These are phyloP conservation scores for Penicillium flavigenum DNA, from an alignment of 495 filamentous ascomycete genomes.

Conservation along the genomic window DNA sequence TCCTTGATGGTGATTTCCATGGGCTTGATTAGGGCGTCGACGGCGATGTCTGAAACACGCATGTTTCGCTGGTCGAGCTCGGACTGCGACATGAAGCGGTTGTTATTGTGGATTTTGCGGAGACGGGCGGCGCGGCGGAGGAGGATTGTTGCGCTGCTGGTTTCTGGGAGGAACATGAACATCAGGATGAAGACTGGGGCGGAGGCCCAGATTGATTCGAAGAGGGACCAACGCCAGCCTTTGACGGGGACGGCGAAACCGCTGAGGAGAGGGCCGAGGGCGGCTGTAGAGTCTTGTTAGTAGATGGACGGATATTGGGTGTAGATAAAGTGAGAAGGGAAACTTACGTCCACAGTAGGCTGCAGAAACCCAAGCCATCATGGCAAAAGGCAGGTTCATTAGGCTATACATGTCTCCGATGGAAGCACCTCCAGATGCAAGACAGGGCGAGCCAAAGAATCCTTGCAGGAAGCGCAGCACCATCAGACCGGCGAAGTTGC, in stretches of 20 bases:
- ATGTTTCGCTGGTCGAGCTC: constrained; percentile 54
- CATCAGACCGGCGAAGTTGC: constrained; percentile 49
- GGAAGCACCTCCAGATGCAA: constrained; percentile 56
- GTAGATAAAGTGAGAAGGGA: background rate
- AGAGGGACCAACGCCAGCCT: constrained; percentile 57
- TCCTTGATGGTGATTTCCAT: constrained; percentile 63
- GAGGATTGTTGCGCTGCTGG: constrained; percentile 55
- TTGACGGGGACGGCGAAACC: constrained; percentile 59
- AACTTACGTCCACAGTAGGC: constrained; percentile 48
- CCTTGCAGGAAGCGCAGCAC: constrained; percentile 54
- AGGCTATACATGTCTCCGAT: constrained; percentile 56
- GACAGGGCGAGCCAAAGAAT: constrained; percentile 54
- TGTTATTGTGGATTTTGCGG: constrained; percentile 43
- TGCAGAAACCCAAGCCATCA: constrained; percentile 55
- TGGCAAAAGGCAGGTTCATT: constrained; percentile 52
- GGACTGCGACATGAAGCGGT: constrained; percentile 45
- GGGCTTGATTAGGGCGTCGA: constrained; percentile 62
- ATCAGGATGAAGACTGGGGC: constrained; percentile 48
- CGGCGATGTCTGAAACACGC: constrained; percentile 43
- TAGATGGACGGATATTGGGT: constrained; percentile 26
- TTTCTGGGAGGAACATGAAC: constrained; percentile 58
- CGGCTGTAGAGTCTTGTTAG: constrained; percentile 44
- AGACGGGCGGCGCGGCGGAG: constrained; percentile 57
- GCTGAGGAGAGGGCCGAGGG: constrained; percentile 61
- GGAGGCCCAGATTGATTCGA: constrained; percentile 51